A percentile compares a stretch with the other conserved stretches of the same genome.
phyloP scores from a whole-genome alignment of 208 protist genomes.

The Acanthamoeba castellanii region DNA sequence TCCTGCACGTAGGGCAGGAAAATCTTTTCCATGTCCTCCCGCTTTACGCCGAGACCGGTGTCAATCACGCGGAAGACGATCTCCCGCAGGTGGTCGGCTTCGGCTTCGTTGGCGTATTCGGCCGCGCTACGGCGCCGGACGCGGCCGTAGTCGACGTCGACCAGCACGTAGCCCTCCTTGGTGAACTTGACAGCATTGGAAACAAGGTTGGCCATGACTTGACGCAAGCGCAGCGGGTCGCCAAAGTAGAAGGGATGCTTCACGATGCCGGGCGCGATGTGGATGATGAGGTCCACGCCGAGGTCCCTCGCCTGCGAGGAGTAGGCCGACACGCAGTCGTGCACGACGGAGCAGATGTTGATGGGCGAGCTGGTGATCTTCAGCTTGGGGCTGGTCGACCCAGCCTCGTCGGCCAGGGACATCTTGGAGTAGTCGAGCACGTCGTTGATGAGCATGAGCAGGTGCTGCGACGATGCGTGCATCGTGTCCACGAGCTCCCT shows the following conservation, averaged over 20 bases:
- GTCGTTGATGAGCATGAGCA: constrained; percentile 65
- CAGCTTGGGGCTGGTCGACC: constrained; percentile 12
- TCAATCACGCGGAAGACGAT: constrained; percentile 55
- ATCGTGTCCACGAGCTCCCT: constrained; percentile 48
- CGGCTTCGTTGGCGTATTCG: neutral
- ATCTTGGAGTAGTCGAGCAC: constrained; percentile 69
- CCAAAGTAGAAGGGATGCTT: constrained; percentile 45
- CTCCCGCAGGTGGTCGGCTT: neutral
- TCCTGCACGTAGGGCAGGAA: constrained; percentile 59
- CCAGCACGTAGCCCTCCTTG: constrained; percentile 54
- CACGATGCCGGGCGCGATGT: constrained; percentile 17
- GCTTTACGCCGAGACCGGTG: constrained; percentile 43
- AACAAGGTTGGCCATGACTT: constrained; percentile 27
- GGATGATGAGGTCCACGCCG: constrained; percentile 48
- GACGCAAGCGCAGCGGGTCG: constrained; percentile 26
- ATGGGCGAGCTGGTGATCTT: constrained; percentile 54
- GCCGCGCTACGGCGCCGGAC: constrained; percentile 1
- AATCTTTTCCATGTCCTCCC: constrained; percentile 21
- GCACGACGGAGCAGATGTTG: constrained; percentile 10
- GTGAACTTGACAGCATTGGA: constrained; percentile 52
- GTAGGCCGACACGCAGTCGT: constrained; percentile 45
- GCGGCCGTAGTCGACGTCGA: constrained; percentile 54
- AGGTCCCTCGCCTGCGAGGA: constrained; percentile 14
- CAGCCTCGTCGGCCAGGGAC: neutral
- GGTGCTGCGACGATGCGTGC: constrained; percentile 50